Base-by-base conservation (phyloP, 2,329 filamentous ascomycete species). In the Neonectria hederae region DNA sequence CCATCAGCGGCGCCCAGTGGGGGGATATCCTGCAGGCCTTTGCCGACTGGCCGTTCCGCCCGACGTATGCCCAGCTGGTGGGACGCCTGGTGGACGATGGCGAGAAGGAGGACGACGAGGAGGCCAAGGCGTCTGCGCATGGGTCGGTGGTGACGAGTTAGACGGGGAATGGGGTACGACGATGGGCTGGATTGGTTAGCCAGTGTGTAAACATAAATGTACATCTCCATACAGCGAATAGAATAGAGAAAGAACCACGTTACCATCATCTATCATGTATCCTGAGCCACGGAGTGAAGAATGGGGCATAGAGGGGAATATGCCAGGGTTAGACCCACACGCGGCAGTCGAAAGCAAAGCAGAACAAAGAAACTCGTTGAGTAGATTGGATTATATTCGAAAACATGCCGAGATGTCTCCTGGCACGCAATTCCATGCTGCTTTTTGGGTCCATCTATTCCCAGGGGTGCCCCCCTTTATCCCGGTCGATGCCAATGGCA, bases 1-100 rank as follows among this genome's bases (percentile, higher is more conserved):
- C 77, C 26, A 68, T 92, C 62, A 87, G 84, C 46, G 75, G 81
- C 68, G 71, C 74, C 14, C 88, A 91, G 80, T 82, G 88, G 75
- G 74, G 81, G 19, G 86, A 90, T 64, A 77, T 92, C 17, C 65
- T 89, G 5, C 81, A 86, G 67, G 83, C 84, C 0, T 92, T 87
- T 83, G 82, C 87, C 76, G 79, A 84, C 54, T 93, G 90, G 90
- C 89, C 89, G 0, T 92, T 91, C 68, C 77, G 78, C 3, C 88
- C 88, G 1, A 69, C 74, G 2, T 85, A 84, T 65, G 48, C 75
- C 6, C 79, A 86, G 63, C 76, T 88, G 56, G 76, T 88, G n/a
- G 77, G 78, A 5, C 78, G 83, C 26, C 66, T 77, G 62, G 63
- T 74, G n/a, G 78, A 80, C 8, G 78, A 77, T 5, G 32, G 30